Percentiles rank a stretch among this genome's conserved stretches.
Evolutionary conservation across 106 monocot species (phyloP).

Genomic region (Allium cepa): DNA sequence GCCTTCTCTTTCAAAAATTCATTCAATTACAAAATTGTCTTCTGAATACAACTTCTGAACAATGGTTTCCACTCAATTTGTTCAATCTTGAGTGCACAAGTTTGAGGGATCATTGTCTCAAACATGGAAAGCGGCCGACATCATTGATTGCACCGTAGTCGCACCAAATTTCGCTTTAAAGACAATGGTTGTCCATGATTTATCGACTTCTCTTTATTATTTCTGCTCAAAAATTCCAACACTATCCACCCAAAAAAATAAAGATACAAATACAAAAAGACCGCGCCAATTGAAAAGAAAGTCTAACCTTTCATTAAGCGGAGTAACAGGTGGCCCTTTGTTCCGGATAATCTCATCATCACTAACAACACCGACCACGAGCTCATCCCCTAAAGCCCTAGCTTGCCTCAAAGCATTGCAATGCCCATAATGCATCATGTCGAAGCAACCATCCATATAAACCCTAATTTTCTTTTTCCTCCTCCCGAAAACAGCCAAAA

Average conservation of each 20-base stretch:
- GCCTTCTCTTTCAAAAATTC: no score
- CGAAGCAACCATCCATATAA: slow-evolving; percentile 98
- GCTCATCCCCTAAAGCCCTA: slow-evolving; percentile 77
- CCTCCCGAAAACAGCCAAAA: slow-evolving; percentile 11
- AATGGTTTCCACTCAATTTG: no score
- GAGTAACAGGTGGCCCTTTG: slow-evolving; percentile 93
- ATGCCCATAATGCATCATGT: slow-evolving; percentile 99
- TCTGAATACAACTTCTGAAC: no score
- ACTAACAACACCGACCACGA: slow-evolving; percentile 90
- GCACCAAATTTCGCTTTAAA: no score
- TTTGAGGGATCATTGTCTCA: no score
- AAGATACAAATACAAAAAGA: background rate
- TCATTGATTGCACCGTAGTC: no score
- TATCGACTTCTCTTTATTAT: no score
- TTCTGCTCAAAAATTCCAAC: background rate
- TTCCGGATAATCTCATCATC: slow-evolving; percentile 85
- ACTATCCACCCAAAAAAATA: background rate
- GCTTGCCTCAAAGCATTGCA: slow-evolving; percentile 96
- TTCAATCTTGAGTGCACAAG: no score
- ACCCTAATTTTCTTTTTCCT: slow-evolving; percentile 64
- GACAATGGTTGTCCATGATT: no score
- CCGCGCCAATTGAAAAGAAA: background rate
- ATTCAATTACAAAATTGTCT: no score
- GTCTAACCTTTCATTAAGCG: slow-evolving; percentile 60
- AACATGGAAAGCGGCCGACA: no score